These are phyloP conservation scores for Nakazawaea laoshanensis DNA, from an alignment of 805 yeast genomes.

Conservation along the genomic window DNA sequence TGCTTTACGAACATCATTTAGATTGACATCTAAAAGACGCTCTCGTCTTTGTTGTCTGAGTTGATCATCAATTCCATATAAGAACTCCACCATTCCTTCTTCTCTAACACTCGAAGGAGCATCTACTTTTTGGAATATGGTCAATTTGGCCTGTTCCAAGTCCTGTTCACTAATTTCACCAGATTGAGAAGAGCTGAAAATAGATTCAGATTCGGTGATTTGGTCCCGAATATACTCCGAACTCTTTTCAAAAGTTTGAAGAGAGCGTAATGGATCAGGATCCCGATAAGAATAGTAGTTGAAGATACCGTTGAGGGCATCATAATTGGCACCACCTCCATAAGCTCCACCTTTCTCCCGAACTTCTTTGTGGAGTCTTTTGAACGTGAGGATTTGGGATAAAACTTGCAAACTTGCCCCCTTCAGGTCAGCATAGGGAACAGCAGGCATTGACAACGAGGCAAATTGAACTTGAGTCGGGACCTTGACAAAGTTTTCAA, in stretches of 20 bases:
- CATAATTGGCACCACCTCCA: slow-evolving; percentile 89
- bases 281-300: slow-evolving; percentile 89
- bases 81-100: slow-evolving; percentile 65
- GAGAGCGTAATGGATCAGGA: slow-evolving; percentile 73
- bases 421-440: slow-evolving; percentile 58
- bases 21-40: slow-evolving; percentile 56
- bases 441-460: slow-evolving; percentile 59
- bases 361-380: slow-evolving; percentile 78
- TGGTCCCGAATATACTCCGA: slow-evolving; percentile 38
- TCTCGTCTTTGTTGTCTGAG: slow-evolving; percentile 78
- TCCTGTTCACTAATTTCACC: slow-evolving; percentile 47
- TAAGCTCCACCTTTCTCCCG: slow-evolving; percentile 97
- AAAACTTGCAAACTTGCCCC: slow-evolving; percentile 83
- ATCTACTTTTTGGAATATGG: slow-evolving; percentile 86
- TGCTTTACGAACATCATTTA: slow-evolving; percentile 52
- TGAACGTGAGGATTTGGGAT: slow-evolving; percentile 73
- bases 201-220: slow-evolving; percentile 17
- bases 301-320: slow-evolving; percentile 72
- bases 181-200: too few species aligned
- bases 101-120: slow-evolving; percentile 77
- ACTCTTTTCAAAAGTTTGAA: slow-evolving; percentile 46
- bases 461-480: slow-evolving; percentile 89
- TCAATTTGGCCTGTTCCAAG: slow-evolving; percentile 81
- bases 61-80: slow-evolving; percentile 65
- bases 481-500: slow-evolving; percentile 47